A percentile compares a stretch with the other conserved stretches of the same genome.
Evolutionary conservation across 2,329 filamentous ascomycete species (phyloP).

Genomic region (Colletotrichum lindemuthianum): DNA sequence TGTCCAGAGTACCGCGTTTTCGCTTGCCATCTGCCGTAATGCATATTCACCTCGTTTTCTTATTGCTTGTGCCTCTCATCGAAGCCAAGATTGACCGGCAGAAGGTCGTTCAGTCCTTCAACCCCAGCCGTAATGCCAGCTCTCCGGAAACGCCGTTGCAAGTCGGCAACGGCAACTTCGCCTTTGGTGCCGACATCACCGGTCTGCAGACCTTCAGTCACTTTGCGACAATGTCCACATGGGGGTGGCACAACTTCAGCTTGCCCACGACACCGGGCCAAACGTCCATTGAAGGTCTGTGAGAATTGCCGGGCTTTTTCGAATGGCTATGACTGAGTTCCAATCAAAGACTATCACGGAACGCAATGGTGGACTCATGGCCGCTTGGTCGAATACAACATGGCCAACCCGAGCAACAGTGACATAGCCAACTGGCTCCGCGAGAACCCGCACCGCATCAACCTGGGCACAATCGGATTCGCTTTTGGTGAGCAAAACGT

Average conservation of each 20-base stretch:
- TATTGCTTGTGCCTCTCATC: constrained; percentile 33
- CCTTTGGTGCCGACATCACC: constrained; percentile 58
- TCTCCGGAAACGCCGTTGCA: constrained; percentile 62
- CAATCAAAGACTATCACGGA: constrained; percentile 48
- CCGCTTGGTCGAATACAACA: constrained; percentile 52
- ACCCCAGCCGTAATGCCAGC: constrained; percentile 57
- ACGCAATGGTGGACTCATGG: constrained; percentile 56
- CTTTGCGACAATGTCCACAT: constrained; percentile 58
- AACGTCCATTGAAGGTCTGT: constrained; percentile 32
- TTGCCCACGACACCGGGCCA: constrained; percentile 52
- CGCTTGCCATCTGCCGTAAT: not conserved
- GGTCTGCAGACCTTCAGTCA: constrained; percentile 58
- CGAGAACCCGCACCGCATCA: constrained; percentile 62
- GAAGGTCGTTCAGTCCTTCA: constrained; percentile 53
- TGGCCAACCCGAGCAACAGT: constrained; percentile 51
- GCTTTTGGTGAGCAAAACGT: constrained; percentile 52
- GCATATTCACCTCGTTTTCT: constrained; percentile 24
- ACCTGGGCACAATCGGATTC: constrained; percentile 59
- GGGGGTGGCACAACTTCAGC: constrained; percentile 62
- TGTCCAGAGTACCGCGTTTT: not conserved
- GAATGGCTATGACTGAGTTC: not conserved
- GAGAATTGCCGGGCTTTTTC: too few species aligned
- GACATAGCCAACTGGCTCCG: constrained; percentile 56
- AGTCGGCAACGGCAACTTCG: constrained; percentile 61
- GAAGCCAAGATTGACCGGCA: constrained; percentile 44